Base-by-base conservation (phyloP, 495 filamentous ascomycete species). In the Bryoglossum gracile region DNA sequence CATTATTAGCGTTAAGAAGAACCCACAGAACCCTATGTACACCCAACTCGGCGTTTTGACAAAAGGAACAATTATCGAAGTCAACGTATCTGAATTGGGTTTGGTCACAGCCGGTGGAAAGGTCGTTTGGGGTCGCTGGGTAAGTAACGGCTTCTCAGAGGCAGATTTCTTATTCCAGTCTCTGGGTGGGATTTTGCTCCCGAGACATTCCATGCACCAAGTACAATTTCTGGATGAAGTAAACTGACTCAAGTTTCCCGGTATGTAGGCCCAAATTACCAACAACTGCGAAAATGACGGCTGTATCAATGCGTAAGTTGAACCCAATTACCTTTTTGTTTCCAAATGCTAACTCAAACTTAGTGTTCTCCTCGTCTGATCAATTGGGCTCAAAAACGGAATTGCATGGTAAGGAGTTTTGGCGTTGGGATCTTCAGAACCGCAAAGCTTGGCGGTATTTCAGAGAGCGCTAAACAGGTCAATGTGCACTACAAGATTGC, bases 1-100 rank as follows among this genome's bases (percentile, higher is more conserved):
- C 13, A 95, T 98, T 48, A 77, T 98, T 43, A 76, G 76, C 35
- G 92, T 99, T 56, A 97, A 97, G 76, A 97, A 99, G 83, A 98
- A 96, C 71, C 92, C 92, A 9, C 87, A 92, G 70, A 90, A 86
- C 62, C 89, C 88, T 2, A 79, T 96, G 65, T 97, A 88, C 65
- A 97, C 94, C 3, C 91, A 95, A 58, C 73, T 97, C 14, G 33
- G 92, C 50, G 92, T 97, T 5, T 62, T 98, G 56, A 94, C 88
- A 23, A 92, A 90, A 70, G 92, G 92, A 43, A 96, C 92, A 8
- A 86, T 96, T 49, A 78, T 95, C 56, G 92, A 98, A 69, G 89
- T 96, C 56, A 97, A 99, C 65, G 89, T 96, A 13, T 85, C 80
- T 49, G 92, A 97, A 64, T 67, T 99, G 45, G 92, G 92, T 43